A percentile compares a stretch with the other conserved stretches of the same genome.
Evolutionary conservation across 2,329 filamentous ascomycete species (phyloP).

Genomic region (Calonectria hawksworthii): DNA sequence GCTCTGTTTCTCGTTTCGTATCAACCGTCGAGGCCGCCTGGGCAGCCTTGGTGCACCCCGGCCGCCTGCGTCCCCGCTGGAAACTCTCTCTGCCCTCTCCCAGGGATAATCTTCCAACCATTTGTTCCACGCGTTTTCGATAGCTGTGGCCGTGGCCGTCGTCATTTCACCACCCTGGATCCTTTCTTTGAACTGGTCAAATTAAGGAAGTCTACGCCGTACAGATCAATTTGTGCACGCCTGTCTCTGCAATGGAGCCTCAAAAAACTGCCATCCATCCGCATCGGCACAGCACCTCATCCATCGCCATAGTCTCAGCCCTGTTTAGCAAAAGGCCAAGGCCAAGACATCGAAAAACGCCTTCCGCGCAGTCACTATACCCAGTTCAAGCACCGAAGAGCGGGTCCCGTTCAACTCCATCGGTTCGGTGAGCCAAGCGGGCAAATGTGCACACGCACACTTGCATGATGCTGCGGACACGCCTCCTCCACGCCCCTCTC

Average conservation of each 20-base stretch:
- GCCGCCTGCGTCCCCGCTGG: background rate
- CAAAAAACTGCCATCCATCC: background rate
- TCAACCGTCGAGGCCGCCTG: background rate
- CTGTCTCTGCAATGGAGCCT: background rate
- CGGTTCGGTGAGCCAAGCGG: slow-evolving; percentile 23
- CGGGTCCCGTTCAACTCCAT: background rate
- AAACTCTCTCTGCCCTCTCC: background rate
- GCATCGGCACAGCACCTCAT: too few relatives aligned
- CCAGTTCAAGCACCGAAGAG: slow-evolving; percentile 23
- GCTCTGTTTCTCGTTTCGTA: slow-evolving; percentile 10
- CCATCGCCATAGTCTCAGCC: background rate
- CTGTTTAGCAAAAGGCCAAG: background rate
- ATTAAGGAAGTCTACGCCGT: slow-evolving; percentile 7
- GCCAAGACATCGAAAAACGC: slow-evolving; percentile 3
- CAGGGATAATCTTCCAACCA: slow-evolving; percentile 1
- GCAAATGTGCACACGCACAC: slow-evolving; percentile 14
- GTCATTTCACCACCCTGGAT: background rate
- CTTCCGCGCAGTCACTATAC: slow-evolving; percentile 4
- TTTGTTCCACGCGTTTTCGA: slow-evolving; percentile 7
- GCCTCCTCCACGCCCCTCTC: background rate
- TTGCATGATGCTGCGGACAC: background rate
- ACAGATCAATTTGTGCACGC: background rate
- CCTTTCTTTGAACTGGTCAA: background rate
- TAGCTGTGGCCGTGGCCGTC: background rate
- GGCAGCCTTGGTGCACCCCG: background rate